Evolutionary conservation across 192 early-diverging fungal species (phyloP).

Genomic region (Borealophlyctis nickersoniae): DNA sequence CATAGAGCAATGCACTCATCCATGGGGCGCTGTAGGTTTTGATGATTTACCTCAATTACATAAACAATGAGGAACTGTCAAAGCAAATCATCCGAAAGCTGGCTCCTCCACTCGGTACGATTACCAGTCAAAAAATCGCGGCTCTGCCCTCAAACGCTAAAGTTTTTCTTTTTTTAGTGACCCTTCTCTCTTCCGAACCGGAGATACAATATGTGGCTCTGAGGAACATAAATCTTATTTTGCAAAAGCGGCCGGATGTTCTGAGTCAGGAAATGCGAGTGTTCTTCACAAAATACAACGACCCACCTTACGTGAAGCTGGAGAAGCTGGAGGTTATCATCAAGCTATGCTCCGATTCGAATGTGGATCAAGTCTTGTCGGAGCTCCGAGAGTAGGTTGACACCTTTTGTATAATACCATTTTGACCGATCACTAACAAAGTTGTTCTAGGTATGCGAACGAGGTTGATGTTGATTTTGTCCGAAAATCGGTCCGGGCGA

Average conservation of each 20-base stretch:
- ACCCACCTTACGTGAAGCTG: constrained; percentile 94
- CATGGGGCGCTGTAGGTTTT: constrained; percentile 47
- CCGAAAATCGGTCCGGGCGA: constrained; percentile 80
- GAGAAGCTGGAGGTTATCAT: constrained; percentile 96
- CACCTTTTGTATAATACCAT: background rate
- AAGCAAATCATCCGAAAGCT: constrained; percentile 79
- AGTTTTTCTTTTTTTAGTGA: constrained; percentile 47
- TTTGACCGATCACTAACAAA: constrained; percentile 10
- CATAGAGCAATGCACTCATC: background rate
- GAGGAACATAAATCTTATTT: constrained; percentile 93
- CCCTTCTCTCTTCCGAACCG: constrained; percentile 77
- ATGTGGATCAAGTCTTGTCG: constrained; percentile 85
- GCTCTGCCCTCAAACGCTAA: background rate
- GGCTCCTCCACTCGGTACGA: constrained; percentile 86
- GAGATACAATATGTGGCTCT: constrained; percentile 98
- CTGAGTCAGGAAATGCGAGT: constrained; percentile 90
- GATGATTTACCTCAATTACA: constrained; percentile 71
- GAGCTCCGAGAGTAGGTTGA: constrained; percentile 86
- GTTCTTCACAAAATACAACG: constrained; percentile 98
- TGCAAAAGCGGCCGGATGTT: constrained; percentile 84
- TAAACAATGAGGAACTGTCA: constrained; percentile 69
- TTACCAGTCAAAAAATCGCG: background rate
- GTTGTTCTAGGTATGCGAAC: constrained; percentile 70
- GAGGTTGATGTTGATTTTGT: constrained; percentile 98
- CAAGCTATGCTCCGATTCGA: constrained; percentile 78